phyloP scores from a whole-genome alignment of 306 rosid genomes.

The Gleditsia sinensis region DNA sequence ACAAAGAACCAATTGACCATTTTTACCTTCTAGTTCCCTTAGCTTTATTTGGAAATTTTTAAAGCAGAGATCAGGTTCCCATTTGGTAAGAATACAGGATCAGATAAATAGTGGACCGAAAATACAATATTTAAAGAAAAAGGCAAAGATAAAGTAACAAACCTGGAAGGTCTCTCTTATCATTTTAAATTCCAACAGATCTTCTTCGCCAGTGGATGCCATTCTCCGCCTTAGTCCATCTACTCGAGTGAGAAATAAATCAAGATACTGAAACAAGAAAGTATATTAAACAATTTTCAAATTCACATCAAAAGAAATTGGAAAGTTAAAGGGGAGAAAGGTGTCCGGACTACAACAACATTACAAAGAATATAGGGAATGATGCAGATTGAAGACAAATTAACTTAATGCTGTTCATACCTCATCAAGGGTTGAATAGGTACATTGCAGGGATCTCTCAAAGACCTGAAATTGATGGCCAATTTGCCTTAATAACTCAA shows the following conservation, averaged over 20 bases:
- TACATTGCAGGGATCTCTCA: constrained; percentile 69
- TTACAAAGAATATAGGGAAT: constrained; percentile 5
- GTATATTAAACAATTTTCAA: constrained; percentile 22
- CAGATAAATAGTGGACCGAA: not conserved
- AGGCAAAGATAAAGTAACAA: constrained; percentile 14
- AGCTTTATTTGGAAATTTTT: not conserved
- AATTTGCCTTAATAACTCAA: constrained; percentile 18
- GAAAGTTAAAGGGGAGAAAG: not conserved
- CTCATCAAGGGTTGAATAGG: constrained; percentile 77
- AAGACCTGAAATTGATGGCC: constrained; percentile 63
- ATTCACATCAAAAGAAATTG: constrained; percentile 1
- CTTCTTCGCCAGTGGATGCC: constrained; percentile 45
- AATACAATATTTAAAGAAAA: not conserved
- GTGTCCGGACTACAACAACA: not conserved
- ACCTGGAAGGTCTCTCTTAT: constrained; percentile 89
- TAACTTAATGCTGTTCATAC: constrained; percentile 40
- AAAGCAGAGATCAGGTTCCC: not conserved
- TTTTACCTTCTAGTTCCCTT: constrained; percentile 18
- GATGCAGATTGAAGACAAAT: not conserved
- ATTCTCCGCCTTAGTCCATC: constrained; percentile 95
- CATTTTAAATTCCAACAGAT: constrained; percentile 54
- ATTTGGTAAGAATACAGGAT: not conserved
- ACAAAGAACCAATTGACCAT: not conserved
- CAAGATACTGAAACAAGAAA: constrained; percentile 67
- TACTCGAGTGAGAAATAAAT: constrained; percentile 81